phyloP scores from a whole-genome alignment of 352 stramenopile genomes.

The Globisporangium ultimum region DNA sequence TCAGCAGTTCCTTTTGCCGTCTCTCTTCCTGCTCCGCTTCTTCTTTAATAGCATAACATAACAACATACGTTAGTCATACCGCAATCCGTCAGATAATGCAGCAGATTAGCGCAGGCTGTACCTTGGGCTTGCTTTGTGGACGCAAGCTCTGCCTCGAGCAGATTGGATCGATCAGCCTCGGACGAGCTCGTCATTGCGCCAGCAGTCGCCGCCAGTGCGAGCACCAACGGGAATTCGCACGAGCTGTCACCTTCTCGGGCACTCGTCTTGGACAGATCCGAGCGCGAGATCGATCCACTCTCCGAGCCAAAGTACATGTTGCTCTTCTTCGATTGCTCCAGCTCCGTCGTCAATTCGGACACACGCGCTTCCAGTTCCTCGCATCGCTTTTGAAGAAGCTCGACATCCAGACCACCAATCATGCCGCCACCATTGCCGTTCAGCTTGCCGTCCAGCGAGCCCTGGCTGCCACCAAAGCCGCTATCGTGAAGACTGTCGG shows the following conservation, averaged over 20 bases:
- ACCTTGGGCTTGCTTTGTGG: conserved; percentile 52
- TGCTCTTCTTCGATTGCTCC: conserved; percentile 65
- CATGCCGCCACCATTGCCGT: conserved; percentile 12
- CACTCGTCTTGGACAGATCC: conserved; percentile 68
- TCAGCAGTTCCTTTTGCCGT: conserved; percentile 44
- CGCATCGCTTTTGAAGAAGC: conserved; percentile 61
- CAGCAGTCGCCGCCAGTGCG: conserved; percentile 67
- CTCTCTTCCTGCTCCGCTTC: conserved; percentile 16
- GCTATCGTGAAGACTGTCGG: conserved; percentile 11
- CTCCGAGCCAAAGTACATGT: conserved; percentile 67
- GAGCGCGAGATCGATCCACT: conserved; percentile 63
- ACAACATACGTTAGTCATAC: not conserved
- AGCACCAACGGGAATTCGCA: conserved; percentile 83
- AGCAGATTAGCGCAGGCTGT: not conserved
- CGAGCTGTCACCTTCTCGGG: conserved; percentile 60
- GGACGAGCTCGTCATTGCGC: conserved; percentile 65
- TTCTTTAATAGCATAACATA: not conserved
- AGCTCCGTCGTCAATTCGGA: conserved; percentile 62
- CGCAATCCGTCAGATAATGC: no score
- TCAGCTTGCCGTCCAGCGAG: conserved; percentile 6
- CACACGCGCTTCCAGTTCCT: conserved; percentile 65
- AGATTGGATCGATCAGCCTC: conserved; percentile 61
- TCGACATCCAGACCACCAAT: conserved; percentile 37
- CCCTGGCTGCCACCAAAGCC: conserved; percentile 27
- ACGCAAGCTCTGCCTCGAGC: conserved; percentile 55